These are phyloP conservation scores for Artomyces pyxidatus DNA, from an alignment of 768 basidiomycete species.

Conservation along the genomic window DNA sequence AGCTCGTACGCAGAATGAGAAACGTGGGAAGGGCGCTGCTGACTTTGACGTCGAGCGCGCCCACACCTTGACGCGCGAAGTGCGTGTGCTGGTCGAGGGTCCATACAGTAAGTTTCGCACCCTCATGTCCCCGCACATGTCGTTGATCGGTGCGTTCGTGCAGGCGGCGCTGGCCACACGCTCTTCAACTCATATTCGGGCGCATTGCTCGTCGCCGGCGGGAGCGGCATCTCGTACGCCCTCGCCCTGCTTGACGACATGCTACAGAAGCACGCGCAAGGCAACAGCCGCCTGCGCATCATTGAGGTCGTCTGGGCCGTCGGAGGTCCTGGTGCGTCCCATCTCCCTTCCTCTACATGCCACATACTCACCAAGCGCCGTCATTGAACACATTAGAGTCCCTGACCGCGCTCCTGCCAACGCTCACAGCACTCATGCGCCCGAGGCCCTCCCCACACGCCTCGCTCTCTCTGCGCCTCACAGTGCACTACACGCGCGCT, in stretches of 20 bases:
- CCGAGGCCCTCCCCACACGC: conserved; percentile 21
- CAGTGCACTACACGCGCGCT: conserved; percentile 38
- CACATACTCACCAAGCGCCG: too few relatives aligned
- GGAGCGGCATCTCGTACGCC: conserved; percentile 53
- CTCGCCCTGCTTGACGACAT: conserved; percentile 46
- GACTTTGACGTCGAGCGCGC: conserved; percentile 5
- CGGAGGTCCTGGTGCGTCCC: conserved; percentile 31
- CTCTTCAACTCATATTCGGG: conserved; percentile 43
- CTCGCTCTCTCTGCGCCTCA: conserved; percentile 28
- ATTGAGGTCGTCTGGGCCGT: conserved; percentile 53
- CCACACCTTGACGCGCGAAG: conserved; percentile 11
- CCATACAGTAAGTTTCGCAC: conserved; percentile 44
- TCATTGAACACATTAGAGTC: conserved; percentile 19
- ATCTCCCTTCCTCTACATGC: conserved; percentile 9
- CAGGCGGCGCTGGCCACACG: conserved; percentile 37
- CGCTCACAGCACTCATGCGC: conserved; percentile 29
- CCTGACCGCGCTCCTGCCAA: conserved; percentile 30
- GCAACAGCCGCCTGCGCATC: conserved; percentile 30
- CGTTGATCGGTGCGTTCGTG: too few relatives aligned
- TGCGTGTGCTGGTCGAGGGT: conserved; percentile 43
- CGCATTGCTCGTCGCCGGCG: conserved; percentile 49
- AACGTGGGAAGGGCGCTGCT: neutral
- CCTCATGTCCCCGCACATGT: too few relatives aligned
- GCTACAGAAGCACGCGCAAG: conserved; percentile 28
- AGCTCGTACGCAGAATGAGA: conserved; percentile 13